A percentile compares a stretch with the other conserved stretches of the same genome.
phyloP scores from a whole-genome alignment of 106 monocot genomes.

The Xerophyta viscosa region DNA sequence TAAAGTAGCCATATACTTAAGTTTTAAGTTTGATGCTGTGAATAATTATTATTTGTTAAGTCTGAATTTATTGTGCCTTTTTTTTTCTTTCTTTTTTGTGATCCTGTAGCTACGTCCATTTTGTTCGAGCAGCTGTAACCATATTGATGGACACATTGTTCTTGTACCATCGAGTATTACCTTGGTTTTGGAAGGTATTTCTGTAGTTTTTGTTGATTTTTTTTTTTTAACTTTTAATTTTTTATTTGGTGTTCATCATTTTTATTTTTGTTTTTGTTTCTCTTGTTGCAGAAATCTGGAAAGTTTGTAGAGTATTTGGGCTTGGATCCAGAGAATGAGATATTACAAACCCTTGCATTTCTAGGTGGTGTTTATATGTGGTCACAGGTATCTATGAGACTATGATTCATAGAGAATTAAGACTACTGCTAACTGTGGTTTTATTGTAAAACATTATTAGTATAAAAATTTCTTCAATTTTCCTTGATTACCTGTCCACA shows the following conservation, averaged over 20 bases:
- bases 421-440: too few relatives aligned
- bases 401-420: too few relatives aligned
- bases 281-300: conserved; percentile 46
- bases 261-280: not conserved
- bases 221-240: not conserved
- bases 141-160: conserved; percentile 72
- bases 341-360: conserved; percentile 80
- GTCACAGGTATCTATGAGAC: conserved; percentile 90
- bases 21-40: too few relatives aligned
- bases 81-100: conserved; percentile 1
- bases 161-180: conserved; percentile 68
- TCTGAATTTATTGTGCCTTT: too few relatives aligned
- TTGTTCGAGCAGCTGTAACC: conserved; percentile 79
- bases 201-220: not conserved
- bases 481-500: too few relatives aligned
- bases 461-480: too few relatives aligned
- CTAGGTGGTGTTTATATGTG: conserved; percentile 77
- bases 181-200: conserved; percentile 89
- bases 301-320: conserved; percentile 36
- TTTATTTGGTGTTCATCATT: not conserved
- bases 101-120: conserved; percentile 54
- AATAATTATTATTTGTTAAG: too few relatives aligned
- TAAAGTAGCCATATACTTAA: too few relatives aligned
- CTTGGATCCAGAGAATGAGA: conserved; percentile 77
- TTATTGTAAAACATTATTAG: too few relatives aligned